Conservation (phyloP, 208 protist genomes). For the Trypanosoma scelopori region DNA sequence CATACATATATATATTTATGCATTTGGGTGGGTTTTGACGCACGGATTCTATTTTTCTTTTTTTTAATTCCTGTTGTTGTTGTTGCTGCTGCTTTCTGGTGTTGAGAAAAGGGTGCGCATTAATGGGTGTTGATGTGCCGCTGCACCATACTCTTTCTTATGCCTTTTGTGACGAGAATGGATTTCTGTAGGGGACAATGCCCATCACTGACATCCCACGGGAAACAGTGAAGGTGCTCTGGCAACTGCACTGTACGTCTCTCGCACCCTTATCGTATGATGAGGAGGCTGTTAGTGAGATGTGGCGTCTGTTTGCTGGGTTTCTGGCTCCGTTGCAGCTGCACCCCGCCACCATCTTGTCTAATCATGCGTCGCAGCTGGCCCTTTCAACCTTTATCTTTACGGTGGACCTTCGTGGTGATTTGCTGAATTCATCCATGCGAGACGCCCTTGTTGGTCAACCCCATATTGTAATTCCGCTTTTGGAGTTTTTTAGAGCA, state of each 20-base stretch:
- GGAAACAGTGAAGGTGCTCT: slow-evolving; percentile 50
- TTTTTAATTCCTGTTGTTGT: background rate
- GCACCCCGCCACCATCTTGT: slow-evolving; percentile 29
- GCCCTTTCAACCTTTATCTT: slow-evolving; percentile 19
- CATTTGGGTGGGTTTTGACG: background rate
- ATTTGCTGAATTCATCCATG: slow-evolving; percentile 41
- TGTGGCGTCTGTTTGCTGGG: slow-evolving; percentile 72
- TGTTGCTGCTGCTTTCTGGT: background rate
- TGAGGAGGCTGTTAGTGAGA: slow-evolving; percentile 59
- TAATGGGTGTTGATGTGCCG: background rate
- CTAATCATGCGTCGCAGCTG: background rate
- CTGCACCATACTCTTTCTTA: background rate
- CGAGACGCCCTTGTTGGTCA: slow-evolving; percentile 48
- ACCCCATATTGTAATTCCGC: slow-evolving; percentile 55
- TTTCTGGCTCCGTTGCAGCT: slow-evolving; percentile 40
- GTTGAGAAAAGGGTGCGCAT: background rate
- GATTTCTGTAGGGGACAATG: slow-evolving; percentile 12
- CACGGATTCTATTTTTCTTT: background rate
- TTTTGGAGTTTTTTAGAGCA: slow-evolving; percentile 77
- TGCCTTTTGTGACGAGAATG: background rate
- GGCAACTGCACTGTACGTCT: slow-evolving; percentile 56
- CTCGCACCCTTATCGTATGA: slow-evolving; percentile 46
- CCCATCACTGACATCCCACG: slow-evolving; percentile 24
- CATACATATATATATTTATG: background rate
- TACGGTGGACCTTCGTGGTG: slow-evolving; percentile 27